Evolutionary conservation across 208 protist species (phyloP).

Genomic region (Trypanosoma rangeli): DNA sequence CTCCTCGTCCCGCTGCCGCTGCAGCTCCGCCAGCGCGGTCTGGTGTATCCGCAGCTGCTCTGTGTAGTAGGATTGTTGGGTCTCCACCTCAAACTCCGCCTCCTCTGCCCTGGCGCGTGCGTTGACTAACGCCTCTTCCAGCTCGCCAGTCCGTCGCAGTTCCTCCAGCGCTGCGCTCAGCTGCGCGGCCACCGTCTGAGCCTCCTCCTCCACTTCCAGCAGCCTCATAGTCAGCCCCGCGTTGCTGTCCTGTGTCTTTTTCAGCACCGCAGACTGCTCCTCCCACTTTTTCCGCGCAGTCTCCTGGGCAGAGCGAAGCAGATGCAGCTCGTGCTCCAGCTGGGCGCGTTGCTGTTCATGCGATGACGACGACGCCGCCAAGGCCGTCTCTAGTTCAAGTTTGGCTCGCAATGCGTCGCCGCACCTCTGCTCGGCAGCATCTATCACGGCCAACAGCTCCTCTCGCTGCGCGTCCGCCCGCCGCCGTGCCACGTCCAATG

Average conservation of each 20-base stretch:
- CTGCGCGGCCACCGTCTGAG: background rate
- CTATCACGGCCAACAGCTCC: slow-evolving; percentile 2
- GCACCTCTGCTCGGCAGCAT: slow-evolving; percentile 2
- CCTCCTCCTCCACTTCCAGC: slow-evolving; percentile 21
- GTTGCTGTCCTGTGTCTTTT: background rate
- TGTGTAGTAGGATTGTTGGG: slow-evolving; percentile 41
- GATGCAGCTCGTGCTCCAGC: slow-evolving; percentile 9
- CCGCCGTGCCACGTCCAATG: background rate
- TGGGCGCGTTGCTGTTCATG: background rate
- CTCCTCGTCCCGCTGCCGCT: slow-evolving; percentile 39
- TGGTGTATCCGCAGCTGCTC: slow-evolving; percentile 44
- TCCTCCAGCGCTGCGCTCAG: slow-evolving; percentile 12
- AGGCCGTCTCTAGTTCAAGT: background rate
- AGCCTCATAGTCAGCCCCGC: slow-evolving; percentile 4
- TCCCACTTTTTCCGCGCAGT: slow-evolving; percentile 1
- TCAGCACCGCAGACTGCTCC: background rate
- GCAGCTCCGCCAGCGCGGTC: slow-evolving; percentile 39
- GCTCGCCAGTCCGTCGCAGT: slow-evolving; percentile 4
- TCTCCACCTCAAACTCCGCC: slow-evolving; percentile 34
- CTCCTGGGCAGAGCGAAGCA: background rate
- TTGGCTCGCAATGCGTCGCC: background rate
- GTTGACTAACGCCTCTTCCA: slow-evolving; percentile 25
- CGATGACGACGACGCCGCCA: background rate
- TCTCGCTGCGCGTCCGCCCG: slow-evolving; percentile 8
- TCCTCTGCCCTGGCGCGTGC: slow-evolving; percentile 18